Evolutionary conservation across 805 yeast genomes (phyloP), one percentile per base, ranked within the genome.

Genomic region (Candida easanensis): DNA sequence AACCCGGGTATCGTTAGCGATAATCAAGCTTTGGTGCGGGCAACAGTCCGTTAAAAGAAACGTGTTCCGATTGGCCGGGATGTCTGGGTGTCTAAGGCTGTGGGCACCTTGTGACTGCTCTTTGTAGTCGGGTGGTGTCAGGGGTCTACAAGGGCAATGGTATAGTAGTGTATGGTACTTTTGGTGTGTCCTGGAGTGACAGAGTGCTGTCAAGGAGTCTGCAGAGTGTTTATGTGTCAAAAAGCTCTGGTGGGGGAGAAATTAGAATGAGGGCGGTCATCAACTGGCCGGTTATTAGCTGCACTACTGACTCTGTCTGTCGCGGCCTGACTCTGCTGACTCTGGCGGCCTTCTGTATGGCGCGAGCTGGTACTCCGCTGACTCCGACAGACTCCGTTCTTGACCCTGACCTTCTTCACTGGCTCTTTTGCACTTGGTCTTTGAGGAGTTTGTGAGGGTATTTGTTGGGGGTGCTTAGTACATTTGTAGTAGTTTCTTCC

Each of bases 31-130:
- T 5, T 15, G 33, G 39, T 30, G 26, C 8, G 38, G 14, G 31
- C 36, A 9, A 11, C n/a, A 11, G 20, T 13, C 17, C 27, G 23
- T 15, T 6, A 30, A 30, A 30, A 30, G 33, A 30, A 30, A 30
- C 18, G 33, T 30, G 33, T 36, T 40, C 50, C 52, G 52, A 46
- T 49, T 49, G 52, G 52, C 22, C 31, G 41, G 22, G 20, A 22
- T 40, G 43, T 34, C 27, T 27, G 33, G 31, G 35, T 35, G 20
- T 32, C 17, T 11, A n/a, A 27, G 33, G 25, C 19, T 15, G 19
- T 14, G 35, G 27, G 17, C 20, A 25, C 17, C 23, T 17, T 39
- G 44, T 44, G 48, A 44, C 42, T 39, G 42, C 42, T 39, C 21
- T 27, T 39, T 25, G 18, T 4, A 5, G 33, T 16, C 16, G 33